Conservation (phyloP, 192 early-diverging fungal genomes). For the Umbelopsis vinacea region DNA sequence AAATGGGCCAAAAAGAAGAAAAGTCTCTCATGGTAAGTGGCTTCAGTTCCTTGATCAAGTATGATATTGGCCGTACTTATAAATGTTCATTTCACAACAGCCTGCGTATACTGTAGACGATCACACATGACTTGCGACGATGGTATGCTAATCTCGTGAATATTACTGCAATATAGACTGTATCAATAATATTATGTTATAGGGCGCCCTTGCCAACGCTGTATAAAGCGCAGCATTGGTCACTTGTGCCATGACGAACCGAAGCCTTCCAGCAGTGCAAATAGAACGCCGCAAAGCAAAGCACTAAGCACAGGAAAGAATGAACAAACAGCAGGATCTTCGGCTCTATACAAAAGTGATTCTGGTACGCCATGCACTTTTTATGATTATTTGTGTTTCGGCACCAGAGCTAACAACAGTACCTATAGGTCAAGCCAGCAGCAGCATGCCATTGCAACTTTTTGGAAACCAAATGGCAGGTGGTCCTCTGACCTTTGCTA, state of each 20-base stretch:
- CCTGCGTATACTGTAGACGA: conserved; percentile 93
- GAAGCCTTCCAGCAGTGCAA: conserved; percentile 42
- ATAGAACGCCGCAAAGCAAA: conserved; percentile 2
- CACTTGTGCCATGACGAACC: conserved; percentile 92
- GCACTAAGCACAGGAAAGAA: background rate
- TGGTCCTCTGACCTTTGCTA: conserved; percentile 74
- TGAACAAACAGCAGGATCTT: background rate
- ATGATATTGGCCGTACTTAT: background rate
- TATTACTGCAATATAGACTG: background rate
- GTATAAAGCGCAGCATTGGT: conserved; percentile 94
- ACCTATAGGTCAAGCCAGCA: conserved; percentile 20
- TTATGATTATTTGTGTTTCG: background rate
- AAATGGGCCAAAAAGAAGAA: conserved; percentile 21
- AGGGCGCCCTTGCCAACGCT: conserved; percentile 93
- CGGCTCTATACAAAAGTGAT: background rate
- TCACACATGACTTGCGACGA: conserved; percentile 97
- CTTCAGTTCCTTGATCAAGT: background rate
- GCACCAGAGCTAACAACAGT: background rate
- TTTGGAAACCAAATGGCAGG: conserved; percentile 44
- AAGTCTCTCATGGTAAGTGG: conserved; percentile 15
- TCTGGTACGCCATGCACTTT: background rate
- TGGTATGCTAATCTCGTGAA: conserved; percentile 44
- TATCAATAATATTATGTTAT: background rate
- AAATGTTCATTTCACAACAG: conserved; percentile 41
- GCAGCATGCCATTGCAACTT: conserved; percentile 43